Conservation (phyloP, 805 yeast genomes). For the Saturnispora besseyi region DNA sequence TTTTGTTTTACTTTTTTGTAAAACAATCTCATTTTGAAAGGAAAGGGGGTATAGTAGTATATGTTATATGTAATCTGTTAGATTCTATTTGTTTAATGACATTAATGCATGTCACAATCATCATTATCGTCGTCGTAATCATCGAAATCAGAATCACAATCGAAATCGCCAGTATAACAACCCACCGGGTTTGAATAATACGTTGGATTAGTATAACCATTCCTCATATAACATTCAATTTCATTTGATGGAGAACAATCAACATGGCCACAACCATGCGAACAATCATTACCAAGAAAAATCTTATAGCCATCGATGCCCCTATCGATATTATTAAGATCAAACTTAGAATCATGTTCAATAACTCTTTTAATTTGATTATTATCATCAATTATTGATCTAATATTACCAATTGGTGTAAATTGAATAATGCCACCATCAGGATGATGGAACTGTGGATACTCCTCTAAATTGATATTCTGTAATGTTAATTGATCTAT, state of each 20-base stretch:
- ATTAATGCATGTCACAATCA: constrained; percentile 10
- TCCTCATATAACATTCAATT: constrained; percentile 27
- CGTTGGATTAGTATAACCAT: constrained; percentile 18
- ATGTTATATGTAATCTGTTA: not conserved
- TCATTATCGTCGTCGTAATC: constrained; percentile 18
- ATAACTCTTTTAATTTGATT: constrained; percentile 40
- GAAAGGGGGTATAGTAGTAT: not conserved
- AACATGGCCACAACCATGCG: constrained; percentile 2
- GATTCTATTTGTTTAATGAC: not conserved
- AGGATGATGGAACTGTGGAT: constrained; percentile 51
- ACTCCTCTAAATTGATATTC: constrained; percentile 32
- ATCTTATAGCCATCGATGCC: constrained; percentile 32
- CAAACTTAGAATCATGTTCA: constrained; percentile 35
- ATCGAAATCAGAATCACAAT: constrained; percentile 22
- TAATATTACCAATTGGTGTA: constrained; percentile 54
- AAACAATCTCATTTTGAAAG: not conserved
- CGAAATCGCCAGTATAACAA: constrained; percentile 12
- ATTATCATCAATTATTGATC: constrained; percentile 33
- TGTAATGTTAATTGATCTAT: constrained; percentile 18
- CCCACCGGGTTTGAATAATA: constrained; percentile 8
- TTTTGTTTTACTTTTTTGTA: not conserved
- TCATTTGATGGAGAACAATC: constrained; percentile 26
- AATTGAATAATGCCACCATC: constrained; percentile 54
- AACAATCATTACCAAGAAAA: constrained; percentile 21
- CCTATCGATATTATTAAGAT: constrained; percentile 22